Percentiles rank a stretch among this genome's conserved stretches.
These are phyloP conservation scores for Truncatella angustata DNA, from an alignment of 2,329 filamentous ascomycete genomes.

Conservation along the genomic window DNA sequence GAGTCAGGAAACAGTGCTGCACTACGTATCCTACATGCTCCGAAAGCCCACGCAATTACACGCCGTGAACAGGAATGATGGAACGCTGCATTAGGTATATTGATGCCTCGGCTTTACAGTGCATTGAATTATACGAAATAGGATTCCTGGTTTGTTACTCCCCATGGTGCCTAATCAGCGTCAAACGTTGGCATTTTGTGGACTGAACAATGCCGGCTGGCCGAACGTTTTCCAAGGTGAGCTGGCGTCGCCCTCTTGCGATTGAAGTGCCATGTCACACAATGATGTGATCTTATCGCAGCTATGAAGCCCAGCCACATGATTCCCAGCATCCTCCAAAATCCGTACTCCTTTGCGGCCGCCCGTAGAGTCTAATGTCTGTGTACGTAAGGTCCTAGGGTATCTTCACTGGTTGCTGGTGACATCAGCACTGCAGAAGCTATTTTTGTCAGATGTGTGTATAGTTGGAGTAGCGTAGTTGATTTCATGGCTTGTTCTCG, in stretches of 20 bases:
- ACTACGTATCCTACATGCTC: too few species aligned
- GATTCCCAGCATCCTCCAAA: background rate
- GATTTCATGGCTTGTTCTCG: background rate
- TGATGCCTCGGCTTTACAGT: too few species aligned
- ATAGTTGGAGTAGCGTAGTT: background rate
- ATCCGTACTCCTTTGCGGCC: background rate
- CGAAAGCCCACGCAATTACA: too few species aligned
- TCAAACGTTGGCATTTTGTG: too few species aligned
- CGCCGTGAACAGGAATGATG: too few species aligned
- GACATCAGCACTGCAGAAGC: constrained; percentile 3
- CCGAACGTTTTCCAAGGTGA: background rate
- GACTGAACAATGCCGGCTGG: too few species aligned
- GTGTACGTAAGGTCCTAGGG: constrained; percentile 4
- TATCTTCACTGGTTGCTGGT: background rate
- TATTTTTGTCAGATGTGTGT: constrained; percentile 4
- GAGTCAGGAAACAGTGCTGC: too few species aligned
- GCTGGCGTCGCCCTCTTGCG: background rate
- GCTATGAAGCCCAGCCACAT: background rate
- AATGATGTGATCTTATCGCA: background rate
- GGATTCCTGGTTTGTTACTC: too few species aligned
- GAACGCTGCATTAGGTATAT: too few species aligned
- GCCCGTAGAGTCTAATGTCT: constrained; percentile 1
- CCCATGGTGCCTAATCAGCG: too few species aligned
- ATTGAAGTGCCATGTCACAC: too few species aligned
- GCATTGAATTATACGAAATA: too few species aligned